Base-by-base conservation (phyloP, 169 alveolate genomes). In the Plasmodium coatneyi region DNA sequence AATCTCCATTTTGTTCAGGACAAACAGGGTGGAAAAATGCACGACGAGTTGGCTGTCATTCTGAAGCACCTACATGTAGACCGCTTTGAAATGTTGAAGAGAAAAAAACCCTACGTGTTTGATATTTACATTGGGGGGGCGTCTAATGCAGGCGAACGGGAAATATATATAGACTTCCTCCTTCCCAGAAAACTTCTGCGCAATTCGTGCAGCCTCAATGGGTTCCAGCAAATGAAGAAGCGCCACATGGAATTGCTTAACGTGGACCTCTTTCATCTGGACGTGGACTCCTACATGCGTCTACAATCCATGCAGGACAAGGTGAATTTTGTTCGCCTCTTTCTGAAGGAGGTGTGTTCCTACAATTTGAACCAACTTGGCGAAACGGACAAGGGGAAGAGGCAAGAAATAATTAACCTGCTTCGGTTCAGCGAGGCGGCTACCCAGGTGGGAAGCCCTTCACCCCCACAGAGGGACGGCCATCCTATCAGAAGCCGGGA, bases 21-120 rank as follows among this genome's bases (percentile, higher is more conserved):
- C 16, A 87, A 87, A 60, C 25, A 39, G 28, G 28, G 19, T 36
- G 46, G 36, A 1, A 19, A 36, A 9, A 78, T 87, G 14, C 93
- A 87, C 71, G 89, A 87, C 7, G 93, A 87, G 71, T n/a, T 87
- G 25, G 70, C 49, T 28, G 14, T 19, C 32, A 87, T 87, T 22
- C n/a, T 87, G 43, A 78, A 36, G 30, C 28, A 54, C 80, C 80
- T 87, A 32, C 80, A 71, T 78, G 56, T 87, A 41, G 79, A 71
- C 41, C 71, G 81, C 19, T 87, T 78, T 36, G 93, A 87, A 78
- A 79, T 87, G 10, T 30, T 87, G 28, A 87, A 87, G 71, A 30
- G 46, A 78, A 78, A 87, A 78, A 56, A 87, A 32, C 93, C 93
- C 2, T 87, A 87, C 32, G 41, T 79, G 32, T 87, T 87, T 79